A percentile compares a stretch with the other conserved stretches of the same genome.
phyloP scores from a whole-genome alignment of 176 grass and related monocot genomes.

The Aegilops tauschii region DNA sequence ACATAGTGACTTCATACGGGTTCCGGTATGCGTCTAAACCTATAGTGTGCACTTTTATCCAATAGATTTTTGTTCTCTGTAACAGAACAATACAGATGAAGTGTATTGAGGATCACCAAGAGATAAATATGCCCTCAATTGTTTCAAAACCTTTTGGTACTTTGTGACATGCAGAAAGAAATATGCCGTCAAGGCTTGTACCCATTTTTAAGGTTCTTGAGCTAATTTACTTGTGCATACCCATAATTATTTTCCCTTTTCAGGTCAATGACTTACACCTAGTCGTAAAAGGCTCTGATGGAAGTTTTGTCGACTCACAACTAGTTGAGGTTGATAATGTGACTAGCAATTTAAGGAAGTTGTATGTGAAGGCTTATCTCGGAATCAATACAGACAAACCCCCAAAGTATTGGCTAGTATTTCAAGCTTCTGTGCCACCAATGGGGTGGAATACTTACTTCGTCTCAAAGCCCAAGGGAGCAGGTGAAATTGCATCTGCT shows the following conservation, averaged over 20 bases:
- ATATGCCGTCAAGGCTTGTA: background rate
- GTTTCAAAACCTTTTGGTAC: background rate
- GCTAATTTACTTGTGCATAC: background rate
- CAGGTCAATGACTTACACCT: conserved; percentile 74
- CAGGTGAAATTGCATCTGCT: conserved; percentile 43
- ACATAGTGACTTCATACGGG: conserved; percentile 59
- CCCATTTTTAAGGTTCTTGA: background rate
- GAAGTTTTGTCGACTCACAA: conserved; percentile 64
- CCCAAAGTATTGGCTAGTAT: conserved; percentile 86
- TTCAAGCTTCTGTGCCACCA: conserved; percentile 76
- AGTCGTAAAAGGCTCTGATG: conserved; percentile 62
- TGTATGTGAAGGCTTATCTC: conserved; percentile 86
- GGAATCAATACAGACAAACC: conserved; percentile 51
- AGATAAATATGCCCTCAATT: background rate
- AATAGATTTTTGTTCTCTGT: background rate
- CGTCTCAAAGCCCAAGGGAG: conserved; percentile 43
- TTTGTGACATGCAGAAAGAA: background rate
- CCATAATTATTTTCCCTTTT: conserved; percentile 15
- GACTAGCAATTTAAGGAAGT: conserved; percentile 64
- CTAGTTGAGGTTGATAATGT: conserved; percentile 72
- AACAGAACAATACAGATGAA: background rate
- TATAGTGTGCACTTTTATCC: background rate
- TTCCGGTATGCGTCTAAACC: conserved; percentile 55
- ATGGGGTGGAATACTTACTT: conserved; percentile 91
- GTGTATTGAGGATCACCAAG: background rate